Conservation (phyloP, 164 flowering plant genomes). For the Sedum album region DNA sequence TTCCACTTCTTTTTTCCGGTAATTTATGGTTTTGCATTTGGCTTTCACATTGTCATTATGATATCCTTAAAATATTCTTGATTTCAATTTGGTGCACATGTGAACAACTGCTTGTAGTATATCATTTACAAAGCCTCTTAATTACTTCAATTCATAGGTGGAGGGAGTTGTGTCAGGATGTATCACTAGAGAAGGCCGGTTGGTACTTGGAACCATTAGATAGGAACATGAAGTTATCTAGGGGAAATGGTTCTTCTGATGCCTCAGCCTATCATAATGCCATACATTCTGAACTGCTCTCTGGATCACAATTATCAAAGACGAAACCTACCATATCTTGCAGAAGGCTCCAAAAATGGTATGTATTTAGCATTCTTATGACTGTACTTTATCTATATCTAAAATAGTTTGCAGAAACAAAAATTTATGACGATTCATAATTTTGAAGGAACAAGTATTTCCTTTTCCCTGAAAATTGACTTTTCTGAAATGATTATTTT, state of each 20-base stretch:
- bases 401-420: too few species aligned
- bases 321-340: conserved; percentile 20
- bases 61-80: background rate
- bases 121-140: background rate
- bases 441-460: too few species aligned
- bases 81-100: background rate
- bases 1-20: conserved; percentile 4
- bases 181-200: conserved; percentile 70
- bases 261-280: conserved; percentile 14
- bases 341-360: conserved; percentile 30
- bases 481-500: too few species aligned
- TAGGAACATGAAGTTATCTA: conserved; percentile 8
- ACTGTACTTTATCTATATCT: background rate
- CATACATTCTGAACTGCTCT: background rate
- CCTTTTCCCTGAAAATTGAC: too few species aligned
- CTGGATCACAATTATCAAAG: conserved; percentile 11
- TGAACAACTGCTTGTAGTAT: background rate
- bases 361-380: background rate
- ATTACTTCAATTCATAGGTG: conserved; percentile 38
- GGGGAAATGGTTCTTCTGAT: conserved; percentile 13
- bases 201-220: conserved; percentile 39
- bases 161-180: conserved; percentile 78
- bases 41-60: background rate
- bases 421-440: too few species aligned
- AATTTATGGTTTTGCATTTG: background rate